Evolutionary conservation across 2,329 filamentous ascomycete genomes (phyloP).

Genomic region (Talaromyces piceae): DNA sequence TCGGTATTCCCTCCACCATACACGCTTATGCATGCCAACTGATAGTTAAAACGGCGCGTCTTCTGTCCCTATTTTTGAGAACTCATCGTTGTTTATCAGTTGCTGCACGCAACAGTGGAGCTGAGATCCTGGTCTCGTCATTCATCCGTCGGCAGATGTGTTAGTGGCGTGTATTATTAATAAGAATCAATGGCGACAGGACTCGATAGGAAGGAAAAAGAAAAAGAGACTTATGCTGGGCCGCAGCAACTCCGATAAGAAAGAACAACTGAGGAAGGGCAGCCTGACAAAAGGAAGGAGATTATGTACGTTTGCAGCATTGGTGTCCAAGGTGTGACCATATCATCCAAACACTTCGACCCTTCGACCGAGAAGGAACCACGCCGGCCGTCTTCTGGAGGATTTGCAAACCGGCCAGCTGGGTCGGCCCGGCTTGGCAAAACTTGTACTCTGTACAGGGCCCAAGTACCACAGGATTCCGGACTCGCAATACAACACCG

Average conservation of each 20-base stretch:
- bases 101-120: neutral
- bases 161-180: neutral
- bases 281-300: neutral
- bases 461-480: neutral
- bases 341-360: too few species aligned
- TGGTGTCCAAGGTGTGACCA: too few species aligned
- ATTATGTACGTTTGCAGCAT: neutral
- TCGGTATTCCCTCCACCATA: constrained; percentile 2
- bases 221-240: neutral
- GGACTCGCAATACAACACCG: neutral
- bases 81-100: neutral
- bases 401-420: constrained; percentile 4
- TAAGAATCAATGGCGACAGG: neutral
- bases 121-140: neutral
- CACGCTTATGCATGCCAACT: constrained; percentile 13
- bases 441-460: too few species aligned
- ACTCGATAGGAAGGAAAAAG: too few species aligned
- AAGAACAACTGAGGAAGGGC: neutral
- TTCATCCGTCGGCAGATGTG: neutral
- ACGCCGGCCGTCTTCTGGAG: neutral
- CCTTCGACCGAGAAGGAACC: neutral
- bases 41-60: constrained; percentile 11
- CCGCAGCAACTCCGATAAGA: too few species aligned
- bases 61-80: constrained; percentile 11
- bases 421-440: constrained; percentile 1